Base-by-base conservation (phyloP, 1,284 basidiomycete species). In the Moesziomyces aphidis region DNA sequence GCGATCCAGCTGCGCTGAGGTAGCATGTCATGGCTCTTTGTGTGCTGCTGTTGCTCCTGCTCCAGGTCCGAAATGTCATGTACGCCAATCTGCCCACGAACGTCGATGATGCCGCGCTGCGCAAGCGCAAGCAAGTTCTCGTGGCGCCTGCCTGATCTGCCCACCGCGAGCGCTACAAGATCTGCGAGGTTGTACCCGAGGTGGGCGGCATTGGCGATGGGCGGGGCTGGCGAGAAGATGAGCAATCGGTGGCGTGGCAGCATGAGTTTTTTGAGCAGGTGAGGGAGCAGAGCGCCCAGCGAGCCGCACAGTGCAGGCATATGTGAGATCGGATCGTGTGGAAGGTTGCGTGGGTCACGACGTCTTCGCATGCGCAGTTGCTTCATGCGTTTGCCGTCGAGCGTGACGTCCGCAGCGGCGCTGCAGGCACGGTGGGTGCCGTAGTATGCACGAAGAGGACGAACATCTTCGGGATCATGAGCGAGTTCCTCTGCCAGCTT, bases 21-120 rank as follows among this genome's bases (percentile, higher is more conserved):
- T 11, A 34, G 13, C 1, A n/a, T 15, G 26, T 45, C 22, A 47
- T 39, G 19, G 19, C 28, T 28, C 8, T 49, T 44, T 23, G n/a
- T 42, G 31, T 49, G 62, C 26, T 47, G 45, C 26, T 70, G 60
- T 50, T 61, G 56, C 28, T 76, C 78, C 3, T 73, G 53, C 26
- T 78, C 69, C 15, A 81, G 49, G 1, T 45, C 44, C 2, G 51
- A 9, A 34, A 81, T 76, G 54, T 81, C 79, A 46, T 81, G 79
- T 7, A 81, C 55, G 15, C 78, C 77, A n/a, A 81, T 68, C 36
- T 77, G 63, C 5, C 78, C 79, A n/a, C 61, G 53, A 21, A 81
- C 64, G 8, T 57, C 45, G 6, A 76, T 50, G 13, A 61, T 55
- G 48, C 55, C 61, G 0, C 51, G 39, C n/a, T 50, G 46, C 17